phyloP scores from a whole-genome alignment of 768 basidiomycete genomes.

The Phanerochaete sordida region DNA sequence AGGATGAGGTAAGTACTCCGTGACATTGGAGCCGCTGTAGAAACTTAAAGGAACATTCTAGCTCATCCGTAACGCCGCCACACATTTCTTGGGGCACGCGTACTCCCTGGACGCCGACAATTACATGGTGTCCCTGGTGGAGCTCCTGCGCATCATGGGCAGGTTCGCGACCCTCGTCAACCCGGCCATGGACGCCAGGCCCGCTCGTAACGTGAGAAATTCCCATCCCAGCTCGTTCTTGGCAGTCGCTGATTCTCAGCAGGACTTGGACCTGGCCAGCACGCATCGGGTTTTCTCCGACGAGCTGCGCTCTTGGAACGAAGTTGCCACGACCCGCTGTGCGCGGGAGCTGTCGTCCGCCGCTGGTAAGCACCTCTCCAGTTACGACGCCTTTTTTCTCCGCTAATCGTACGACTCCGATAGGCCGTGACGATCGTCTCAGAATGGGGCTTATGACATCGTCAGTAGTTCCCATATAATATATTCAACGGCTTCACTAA shows the following conservation, averaged over 20 bases:
- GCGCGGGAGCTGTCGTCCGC: conserved; percentile 14
- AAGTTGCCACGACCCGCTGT: conserved; percentile 13
- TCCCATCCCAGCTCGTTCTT: not conserved
- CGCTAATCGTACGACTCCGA: not conserved
- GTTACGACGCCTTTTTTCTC: not conserved
- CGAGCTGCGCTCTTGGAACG: conserved; percentile 21
- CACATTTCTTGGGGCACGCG: conserved; percentile 23
- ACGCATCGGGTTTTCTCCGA: conserved; percentile 22
- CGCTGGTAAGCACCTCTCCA: conserved; percentile 9
- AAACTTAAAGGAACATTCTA: conserved; percentile 32
- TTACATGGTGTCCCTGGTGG: conserved; percentile 27
- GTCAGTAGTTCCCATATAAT: conserved; percentile 5
- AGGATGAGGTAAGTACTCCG: conserved; percentile 57
- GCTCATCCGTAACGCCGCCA: conserved; percentile 20
- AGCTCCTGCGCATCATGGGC: conserved; percentile 29
- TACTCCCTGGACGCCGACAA: conserved; percentile 25
- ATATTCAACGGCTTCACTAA: not conserved
- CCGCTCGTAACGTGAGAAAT: not conserved
- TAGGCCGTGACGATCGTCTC: conserved; percentile 8
- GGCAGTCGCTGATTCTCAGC: not conserved
- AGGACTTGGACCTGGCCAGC: conserved; percentile 19
- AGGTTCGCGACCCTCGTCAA: conserved; percentile 24
- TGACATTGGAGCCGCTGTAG: conserved; percentile 10
- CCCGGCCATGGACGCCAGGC: conserved; percentile 13
- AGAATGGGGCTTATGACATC: conserved; percentile 13